Evolutionary conservation across 148 eudicot genomes (phyloP), one percentile per base, ranked within the genome.

Genomic region (Rhododendron molle): DNA sequence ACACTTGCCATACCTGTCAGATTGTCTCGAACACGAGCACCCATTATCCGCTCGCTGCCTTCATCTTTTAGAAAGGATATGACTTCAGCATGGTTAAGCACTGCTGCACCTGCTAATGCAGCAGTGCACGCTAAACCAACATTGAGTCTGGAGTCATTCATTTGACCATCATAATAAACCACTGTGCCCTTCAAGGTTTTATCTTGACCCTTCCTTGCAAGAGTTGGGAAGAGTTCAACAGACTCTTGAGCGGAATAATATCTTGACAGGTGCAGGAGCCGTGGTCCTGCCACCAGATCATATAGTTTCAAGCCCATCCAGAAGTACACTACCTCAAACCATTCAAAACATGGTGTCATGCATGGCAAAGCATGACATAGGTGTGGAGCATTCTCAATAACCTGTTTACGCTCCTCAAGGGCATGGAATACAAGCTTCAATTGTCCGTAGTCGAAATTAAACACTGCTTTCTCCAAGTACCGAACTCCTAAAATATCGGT

Each of bases 341-440:
- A 94, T 86, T 88, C 89, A 90, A 95, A 96, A 89, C 99, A 95
- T 79, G 99, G 99, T 76, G 99, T 96, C 99, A 96, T 96, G 92
- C 98, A 95, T 76, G 99, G 98, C 87, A 96, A 89, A 86, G 98
- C 92, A 89, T 95, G 93, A 87, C 98, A 94, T 83, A 96, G 90
- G 89, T 96, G 99, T 44, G 99, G 99, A 89, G 99, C 99, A 92
- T 96, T 96, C 87, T 94, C 97, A 74, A 96, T 96, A 86, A 96
- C 86, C 87, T 92, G 96, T 86, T 96, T 96, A 67, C 99, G 97
- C 88, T 96, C 99, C 90, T 91, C 94, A 6, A 96, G 97, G 36
- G 99, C 99, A 90, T 96, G 99, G 87, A 96, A 96, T 86, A 96
- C 99, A 56, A 96, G 93, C 91, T 96, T 96, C 88, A 96, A 89